Evolutionary conservation across 352 stramenopile genomes (phyloP), one percentile per base, ranked within the genome.

Genomic region (Phytophthora ramorum): DNA sequence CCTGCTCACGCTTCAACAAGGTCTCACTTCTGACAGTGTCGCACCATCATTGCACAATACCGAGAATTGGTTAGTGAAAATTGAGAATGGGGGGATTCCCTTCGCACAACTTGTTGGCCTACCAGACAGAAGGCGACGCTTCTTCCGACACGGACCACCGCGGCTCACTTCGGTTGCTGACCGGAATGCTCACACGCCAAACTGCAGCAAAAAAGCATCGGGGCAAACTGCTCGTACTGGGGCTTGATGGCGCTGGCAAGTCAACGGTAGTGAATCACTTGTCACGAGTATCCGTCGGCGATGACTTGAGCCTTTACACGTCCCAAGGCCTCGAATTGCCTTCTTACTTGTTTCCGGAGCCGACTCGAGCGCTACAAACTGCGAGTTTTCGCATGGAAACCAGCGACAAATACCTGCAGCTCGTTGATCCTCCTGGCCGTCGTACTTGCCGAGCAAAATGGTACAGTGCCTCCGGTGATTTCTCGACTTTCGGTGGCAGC

Each of bases 161-260:
- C 13, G 66, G 59, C 1, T 73, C 66, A 3, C 46, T 73, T 6
- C 45, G 53, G 10, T 41, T 70, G 52, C 12, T 73, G 4, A 73
- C 65, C 3, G 57, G 22, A 8, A 72, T 65, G 68, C 57, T 65
- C 24, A 61, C 62, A 19, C 76, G 67, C n/a, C 65, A 81, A 17
- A 38, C 58, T 4, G n/a, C 72, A 1, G 20, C 69, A 7, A 85
- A 78, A 57, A 80, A 83, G 34, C 65, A 75, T 45, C 80, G 76
- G 1, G 81, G 79, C 9, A 74, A 67, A 7, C 4, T 90, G 10
- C 22, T 90, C 3, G 41, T 89, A 16, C 59, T 90, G n/a, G 81
- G 81, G 12, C 59, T 90, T 3, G 77, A 90, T 40, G 71, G 75
- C 22, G 78, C 79, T 2, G 81, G 81, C n/a, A 90, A 90, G 46